Base-by-base conservation (phyloP, 345 rosid species). In the Heritiera fomes region DNA sequence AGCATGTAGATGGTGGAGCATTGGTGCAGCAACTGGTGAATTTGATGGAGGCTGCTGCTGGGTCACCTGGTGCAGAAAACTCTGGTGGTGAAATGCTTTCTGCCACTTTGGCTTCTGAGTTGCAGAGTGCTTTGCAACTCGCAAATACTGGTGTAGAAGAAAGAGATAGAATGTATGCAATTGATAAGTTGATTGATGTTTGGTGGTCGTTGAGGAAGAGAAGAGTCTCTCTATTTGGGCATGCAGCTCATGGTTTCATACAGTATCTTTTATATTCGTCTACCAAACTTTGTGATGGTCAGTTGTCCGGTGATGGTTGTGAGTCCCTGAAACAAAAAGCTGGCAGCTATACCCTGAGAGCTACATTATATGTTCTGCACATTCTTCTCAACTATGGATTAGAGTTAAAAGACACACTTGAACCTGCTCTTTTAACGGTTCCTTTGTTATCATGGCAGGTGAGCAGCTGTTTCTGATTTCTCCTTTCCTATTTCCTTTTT, bases 371-470 rank as follows among this genome's bases (percentile, higher is more conserved):
- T 88, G 85, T 92, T 77, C 85, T 94, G 71, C 92, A 90, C 82
- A 90, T 94, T 83, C 86, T 94, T 80, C 92, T 94, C 38, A 91
- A 94, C 82, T 92, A 84, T 77, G 98, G 97, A 75, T 89, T 87
- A 79, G 98, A 94, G 87, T 86, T 94, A 78, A 88, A 89, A 86
- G 97, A 94, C 78, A 86, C 85, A 41, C 89, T 94, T 85, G 93
- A 84, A 84, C 85, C 86, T 77, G 89, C 91, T 70, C 98, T 94
- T 84, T 90, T 94, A 69, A 79, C 86, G 73, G 85, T 91, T 82
- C 94, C 98, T 81, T 79, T 92, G 87, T 84, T 87, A 79, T 88
- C 98, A 78, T 94, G 98, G 98, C 98, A 94, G 98, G 98, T 89
- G 76, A 79, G 82, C 55, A 78, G 70, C 77, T 65, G 64, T 70